Conservation (phyloP, 1,139 yeast species). For the Magnusiomyces starmeri region DNA sequence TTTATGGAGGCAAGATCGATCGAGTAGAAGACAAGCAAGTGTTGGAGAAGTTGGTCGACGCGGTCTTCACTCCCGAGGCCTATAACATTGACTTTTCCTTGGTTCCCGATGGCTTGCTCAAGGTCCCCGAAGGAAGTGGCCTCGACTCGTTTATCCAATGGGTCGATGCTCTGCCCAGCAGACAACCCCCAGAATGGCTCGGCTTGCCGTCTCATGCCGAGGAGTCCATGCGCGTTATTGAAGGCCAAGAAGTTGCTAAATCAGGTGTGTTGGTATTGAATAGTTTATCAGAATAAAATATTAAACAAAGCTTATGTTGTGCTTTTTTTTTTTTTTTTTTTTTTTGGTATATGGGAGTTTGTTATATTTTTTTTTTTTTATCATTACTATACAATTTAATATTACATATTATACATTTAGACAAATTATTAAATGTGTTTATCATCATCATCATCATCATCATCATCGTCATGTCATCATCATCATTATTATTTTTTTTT, state of each 20-base stretch:
- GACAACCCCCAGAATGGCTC: constrained; percentile 57
- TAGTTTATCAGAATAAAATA: background rate
- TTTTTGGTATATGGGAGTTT: background rate
- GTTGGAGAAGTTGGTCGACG: constrained; percentile 29
- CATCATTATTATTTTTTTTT: background rate
- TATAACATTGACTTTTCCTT: constrained; percentile 37
- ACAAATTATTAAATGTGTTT: too few relatives aligned
- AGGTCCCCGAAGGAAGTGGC: constrained; percentile 47
- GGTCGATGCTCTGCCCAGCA: constrained; percentile 50
- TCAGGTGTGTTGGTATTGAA: constrained; percentile 3
- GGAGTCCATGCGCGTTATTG: constrained; percentile 25
- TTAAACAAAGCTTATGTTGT: too few relatives aligned
- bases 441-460: too few relatives aligned
- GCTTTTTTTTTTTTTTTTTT: background rate
- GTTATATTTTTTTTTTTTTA: background rate
- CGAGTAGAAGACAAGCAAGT: constrained; percentile 38
- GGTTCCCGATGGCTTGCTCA: constrained; percentile 26
- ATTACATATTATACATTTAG: background rate
- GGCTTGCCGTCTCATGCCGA: constrained; percentile 47
- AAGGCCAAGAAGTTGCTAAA: constrained; percentile 19
- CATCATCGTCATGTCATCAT: background rate
- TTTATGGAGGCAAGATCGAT: constrained; percentile 73
- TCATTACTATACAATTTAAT: background rate
- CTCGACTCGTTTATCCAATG: constrained; percentile 40
- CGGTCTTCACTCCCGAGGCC: constrained; percentile 33